Evolutionary conservation across 352 stramenopile species (phyloP).

Genomic region (Pythium aquatile): DNA sequence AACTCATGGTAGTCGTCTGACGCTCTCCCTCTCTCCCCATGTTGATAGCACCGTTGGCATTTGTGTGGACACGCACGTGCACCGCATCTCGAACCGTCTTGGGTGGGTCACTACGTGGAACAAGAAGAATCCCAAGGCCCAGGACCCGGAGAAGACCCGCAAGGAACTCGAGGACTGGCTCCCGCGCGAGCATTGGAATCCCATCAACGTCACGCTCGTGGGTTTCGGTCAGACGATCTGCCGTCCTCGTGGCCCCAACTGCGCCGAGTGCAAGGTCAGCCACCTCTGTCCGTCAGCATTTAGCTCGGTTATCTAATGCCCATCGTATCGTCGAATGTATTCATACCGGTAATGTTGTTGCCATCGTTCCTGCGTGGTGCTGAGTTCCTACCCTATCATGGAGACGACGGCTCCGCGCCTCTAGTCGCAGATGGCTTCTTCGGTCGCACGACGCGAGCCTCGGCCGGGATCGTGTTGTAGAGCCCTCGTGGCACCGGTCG

Average conservation of each 20-base stretch:
- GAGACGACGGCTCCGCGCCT: constrained; percentile 22
- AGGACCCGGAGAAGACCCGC: constrained; percentile 92
- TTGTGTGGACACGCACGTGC: constrained; percentile 97
- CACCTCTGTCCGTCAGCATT: constrained; percentile 68
- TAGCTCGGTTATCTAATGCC: constrained; percentile 19
- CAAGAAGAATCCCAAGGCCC: constrained; percentile 68
- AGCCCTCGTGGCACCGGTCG: constrained; percentile 39
- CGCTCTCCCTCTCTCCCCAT: background rate
- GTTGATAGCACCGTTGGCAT: constrained; percentile 83
- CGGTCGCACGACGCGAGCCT: constrained; percentile 67
- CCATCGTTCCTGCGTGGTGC: background rate
- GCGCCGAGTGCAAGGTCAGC: constrained; percentile 62
- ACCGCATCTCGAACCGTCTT: constrained; percentile 95
- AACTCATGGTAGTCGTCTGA: background rate
- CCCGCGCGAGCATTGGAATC: constrained; percentile 84
- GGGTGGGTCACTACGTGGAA: constrained; percentile 92
- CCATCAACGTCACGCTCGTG: constrained; percentile 93
- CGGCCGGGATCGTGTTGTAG: constrained; percentile 73
- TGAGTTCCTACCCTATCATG: constrained; percentile 1
- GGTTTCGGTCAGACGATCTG: constrained; percentile 96
- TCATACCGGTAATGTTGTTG: background rate
- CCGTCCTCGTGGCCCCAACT: constrained; percentile 65
- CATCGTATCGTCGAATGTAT: background rate
- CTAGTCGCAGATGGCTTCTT: constrained; percentile 61
- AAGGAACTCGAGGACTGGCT: constrained; percentile 94